These are phyloP conservation scores for Globisporangium yorkense DNA, from an alignment of 352 stramenopile genomes.

Conservation along the genomic window DNA sequence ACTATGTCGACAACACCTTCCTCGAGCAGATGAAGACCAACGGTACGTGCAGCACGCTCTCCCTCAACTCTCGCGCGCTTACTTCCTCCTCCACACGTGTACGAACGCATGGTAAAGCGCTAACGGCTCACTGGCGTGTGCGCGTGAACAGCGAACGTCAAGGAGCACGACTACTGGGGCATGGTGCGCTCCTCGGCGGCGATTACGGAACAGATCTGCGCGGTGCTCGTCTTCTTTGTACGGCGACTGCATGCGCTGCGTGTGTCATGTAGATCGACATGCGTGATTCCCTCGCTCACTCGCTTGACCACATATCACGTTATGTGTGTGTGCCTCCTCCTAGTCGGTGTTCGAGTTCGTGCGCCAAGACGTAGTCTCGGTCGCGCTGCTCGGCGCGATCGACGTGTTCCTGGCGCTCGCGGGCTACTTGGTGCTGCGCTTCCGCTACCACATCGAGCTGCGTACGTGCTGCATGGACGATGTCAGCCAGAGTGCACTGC, in stretches of 20 bases:
- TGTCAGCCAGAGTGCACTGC: background rate
- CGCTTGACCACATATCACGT: background rate
- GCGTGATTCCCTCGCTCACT: too few relatives aligned
- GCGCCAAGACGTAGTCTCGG: constrained; percentile 45
- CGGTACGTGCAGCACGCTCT: constrained; percentile 25
- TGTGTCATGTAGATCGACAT: background rate
- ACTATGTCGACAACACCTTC: constrained; percentile 88
- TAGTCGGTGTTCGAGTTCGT: constrained; percentile 78
- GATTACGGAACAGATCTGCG: constrained; percentile 87
- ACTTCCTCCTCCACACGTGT: background rate
- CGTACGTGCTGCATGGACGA: constrained; percentile 17
- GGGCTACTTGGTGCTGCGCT: constrained; percentile 53
- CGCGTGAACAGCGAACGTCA: constrained; percentile 53
- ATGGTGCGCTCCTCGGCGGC: constrained; percentile 82
- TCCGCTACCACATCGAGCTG: constrained; percentile 26
- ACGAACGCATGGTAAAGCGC: background rate
- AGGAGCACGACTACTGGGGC: constrained; percentile 75
- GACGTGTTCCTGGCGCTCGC: constrained; percentile 47
- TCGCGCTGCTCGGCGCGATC: constrained; percentile 43
- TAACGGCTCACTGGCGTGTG: background rate
- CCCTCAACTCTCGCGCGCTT: background rate
- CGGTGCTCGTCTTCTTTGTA: constrained; percentile 87
- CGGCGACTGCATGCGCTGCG: constrained; percentile 7
- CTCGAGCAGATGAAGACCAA: constrained; percentile 90
- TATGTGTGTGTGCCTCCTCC: background rate